Conservation (phyloP, 805 yeast genomes). For the Lipomyces yamadae region DNA sequence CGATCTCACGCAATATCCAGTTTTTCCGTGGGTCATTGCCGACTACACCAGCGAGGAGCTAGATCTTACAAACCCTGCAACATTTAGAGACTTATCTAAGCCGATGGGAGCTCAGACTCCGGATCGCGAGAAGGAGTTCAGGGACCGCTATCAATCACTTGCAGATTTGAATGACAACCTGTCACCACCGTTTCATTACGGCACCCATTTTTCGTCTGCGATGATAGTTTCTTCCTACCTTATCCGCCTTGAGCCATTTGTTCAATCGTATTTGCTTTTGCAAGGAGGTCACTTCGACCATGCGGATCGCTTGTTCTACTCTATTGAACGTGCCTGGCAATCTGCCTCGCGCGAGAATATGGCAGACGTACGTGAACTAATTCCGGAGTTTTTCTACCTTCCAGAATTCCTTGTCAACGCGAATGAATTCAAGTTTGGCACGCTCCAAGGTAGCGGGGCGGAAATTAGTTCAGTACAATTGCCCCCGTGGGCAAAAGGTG, state of each 20-base stretch:
- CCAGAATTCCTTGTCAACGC: slow-evolving; percentile 77
- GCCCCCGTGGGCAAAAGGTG: slow-evolving; percentile 85
- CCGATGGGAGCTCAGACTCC: slow-evolving; percentile 90
- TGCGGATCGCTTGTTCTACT: slow-evolving; percentile 79
- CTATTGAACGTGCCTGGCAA: slow-evolving; percentile 77
- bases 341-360: slow-evolving; percentile 80
- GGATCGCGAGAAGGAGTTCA: slow-evolving; percentile 64
- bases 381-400: slow-evolving; percentile 82
- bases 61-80: slow-evolving; percentile 64
- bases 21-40: slow-evolving; percentile 89
- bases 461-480: slow-evolving; percentile 64
- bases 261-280: slow-evolving; percentile 71
- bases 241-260: slow-evolving; percentile 79
- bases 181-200: slow-evolving; percentile 85
- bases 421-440: slow-evolving; percentile 72
- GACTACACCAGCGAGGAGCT: slow-evolving; percentile 74
- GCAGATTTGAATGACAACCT: slow-evolving; percentile 60
- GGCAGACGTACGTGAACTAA: slow-evolving; percentile 85
- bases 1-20: slow-evolving; percentile 87
- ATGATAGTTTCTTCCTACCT: slow-evolving; percentile 87
- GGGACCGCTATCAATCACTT: slow-evolving; percentile 74
- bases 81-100: slow-evolving; percentile 75
- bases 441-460: slow-evolving; percentile 60
- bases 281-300: slow-evolving; percentile 92
- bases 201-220: slow-evolving; percentile 91